These are phyloP conservation scores for Aspergillus nidulans DNA, from an alignment of 495 filamentous ascomycete genomes.

Conservation along the genomic window DNA sequence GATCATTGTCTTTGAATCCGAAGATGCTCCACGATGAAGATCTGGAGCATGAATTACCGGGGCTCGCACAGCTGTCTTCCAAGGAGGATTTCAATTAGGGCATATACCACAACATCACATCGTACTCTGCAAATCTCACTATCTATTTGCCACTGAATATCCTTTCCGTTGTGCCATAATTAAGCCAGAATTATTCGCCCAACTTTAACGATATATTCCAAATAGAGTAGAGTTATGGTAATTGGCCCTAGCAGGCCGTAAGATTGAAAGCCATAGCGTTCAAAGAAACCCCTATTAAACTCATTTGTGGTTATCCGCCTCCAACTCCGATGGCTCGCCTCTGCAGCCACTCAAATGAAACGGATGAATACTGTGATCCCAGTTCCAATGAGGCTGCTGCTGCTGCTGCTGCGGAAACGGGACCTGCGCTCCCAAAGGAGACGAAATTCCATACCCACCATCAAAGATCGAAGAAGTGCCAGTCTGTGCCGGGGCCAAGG, in stretches of 20 bases:
- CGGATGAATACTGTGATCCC: conserved; percentile 18
- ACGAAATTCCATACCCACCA: background rate
- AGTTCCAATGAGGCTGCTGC: conserved; percentile 23
- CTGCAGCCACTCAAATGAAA: conserved; percentile 3
- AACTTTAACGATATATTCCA: too few species aligned
- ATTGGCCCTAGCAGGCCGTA: too few species aligned
- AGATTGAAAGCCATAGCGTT: too few species aligned
- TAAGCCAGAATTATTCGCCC: too few species aligned
- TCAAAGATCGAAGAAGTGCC: background rate
- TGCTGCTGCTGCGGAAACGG: background rate
- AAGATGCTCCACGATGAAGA: conserved; percentile 31
- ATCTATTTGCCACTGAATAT: background rate
- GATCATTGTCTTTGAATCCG: conserved; percentile 33
- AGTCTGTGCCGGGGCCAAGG: background rate
- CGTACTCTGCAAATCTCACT: background rate
- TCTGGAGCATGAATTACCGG: conserved; percentile 19
- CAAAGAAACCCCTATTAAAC: background rate
- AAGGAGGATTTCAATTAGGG: conserved; percentile 3
- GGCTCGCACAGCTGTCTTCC: conserved; percentile 10
- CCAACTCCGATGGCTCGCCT: conserved; percentile 26
- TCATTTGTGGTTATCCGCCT: conserved; percentile 13
- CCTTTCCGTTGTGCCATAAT: background rate
- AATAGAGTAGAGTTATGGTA: too few species aligned
- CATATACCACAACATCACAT: too few species aligned
- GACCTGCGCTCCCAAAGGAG: background rate